Percentiles rank a stretch among this genome's conserved stretches.
Evolutionary conservation across 164 flowering plant genomes (phyloP).

Genomic region (grape (Vitis vinifera)): ASM3070453v1 NC_081818.1:2036001-2036500

Average conservation of each 20-base stretch:
- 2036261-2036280: too few relatives aligned
- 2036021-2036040: conserved; percentile 67
- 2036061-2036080: conserved; percentile 30
- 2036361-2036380: too few relatives aligned
- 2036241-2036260: too few relatives aligned
- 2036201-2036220: too few relatives aligned
- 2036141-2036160: neutral
- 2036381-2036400: too few relatives aligned
- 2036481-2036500: neutral
- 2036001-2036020: conserved; percentile 84
- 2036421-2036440: neutral
- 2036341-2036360: too few relatives aligned
- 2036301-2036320: too few relatives aligned
- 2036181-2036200: neutral
- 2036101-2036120: neutral
- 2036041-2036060: conserved; percentile 84
- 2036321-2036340: too few relatives aligned
- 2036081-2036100: too few relatives aligned
- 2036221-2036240: too few relatives aligned
- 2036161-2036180: neutral
- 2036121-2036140: neutral
- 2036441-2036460: neutral
- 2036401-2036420: too few relatives aligned
- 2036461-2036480: neutral
- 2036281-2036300: too few relatives aligned